These are phyloP conservation scores for Hypoxylon sp. DNA, from an alignment of 2,329 filamentous ascomycete species.

Conservation along the genomic window DNA sequence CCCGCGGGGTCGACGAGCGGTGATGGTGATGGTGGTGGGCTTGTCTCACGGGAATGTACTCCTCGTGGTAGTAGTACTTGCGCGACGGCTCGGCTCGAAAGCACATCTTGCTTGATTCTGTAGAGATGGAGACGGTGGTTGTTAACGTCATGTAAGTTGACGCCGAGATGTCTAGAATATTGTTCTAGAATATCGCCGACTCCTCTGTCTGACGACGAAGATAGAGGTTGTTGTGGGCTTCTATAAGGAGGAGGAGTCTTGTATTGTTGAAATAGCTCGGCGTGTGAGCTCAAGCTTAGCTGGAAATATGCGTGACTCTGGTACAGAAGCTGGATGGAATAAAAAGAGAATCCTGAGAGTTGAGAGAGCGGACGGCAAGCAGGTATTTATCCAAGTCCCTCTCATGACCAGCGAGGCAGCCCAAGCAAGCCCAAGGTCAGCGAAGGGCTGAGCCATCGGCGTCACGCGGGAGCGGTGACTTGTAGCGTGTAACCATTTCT, in stretches of 20 bases:
- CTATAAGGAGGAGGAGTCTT: not conserved
- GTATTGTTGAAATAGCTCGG: no score
- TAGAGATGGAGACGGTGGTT: slow-evolving; percentile 23
- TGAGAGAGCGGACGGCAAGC: slow-evolving; percentile 1
- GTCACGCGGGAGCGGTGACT: slow-evolving; percentile 18
- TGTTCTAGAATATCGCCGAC: not conserved
- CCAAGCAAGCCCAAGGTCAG: slow-evolving; percentile 23
- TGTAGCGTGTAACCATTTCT: slow-evolving; percentile 21
- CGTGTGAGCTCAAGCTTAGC: not conserved
- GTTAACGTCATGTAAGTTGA: slow-evolving; percentile 16
- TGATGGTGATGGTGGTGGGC: slow-evolving; percentile 46
- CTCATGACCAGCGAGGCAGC: slow-evolving; percentile 15
- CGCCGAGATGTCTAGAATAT: slow-evolving; percentile 21
- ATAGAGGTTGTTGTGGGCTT: slow-evolving; percentile 3
- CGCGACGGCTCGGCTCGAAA: slow-evolving; percentile 55
- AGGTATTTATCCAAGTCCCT: slow-evolving; percentile 20
- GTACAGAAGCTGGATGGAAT: slow-evolving; percentile 12
- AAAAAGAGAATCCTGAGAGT: not conserved
- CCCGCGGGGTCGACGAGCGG: slow-evolving; percentile 50
- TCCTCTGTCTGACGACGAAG: no score
- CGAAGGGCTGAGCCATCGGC: slow-evolving; percentile 26
- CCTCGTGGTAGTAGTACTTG: slow-evolving; percentile 64
- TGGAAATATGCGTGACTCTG: not conserved
- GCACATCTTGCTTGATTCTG: slow-evolving; percentile 54
- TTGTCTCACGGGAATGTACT: slow-evolving; percentile 57